Conservation (phyloP, 306 rosid genomes). For the Casuarina cunninghamiana region DNA sequence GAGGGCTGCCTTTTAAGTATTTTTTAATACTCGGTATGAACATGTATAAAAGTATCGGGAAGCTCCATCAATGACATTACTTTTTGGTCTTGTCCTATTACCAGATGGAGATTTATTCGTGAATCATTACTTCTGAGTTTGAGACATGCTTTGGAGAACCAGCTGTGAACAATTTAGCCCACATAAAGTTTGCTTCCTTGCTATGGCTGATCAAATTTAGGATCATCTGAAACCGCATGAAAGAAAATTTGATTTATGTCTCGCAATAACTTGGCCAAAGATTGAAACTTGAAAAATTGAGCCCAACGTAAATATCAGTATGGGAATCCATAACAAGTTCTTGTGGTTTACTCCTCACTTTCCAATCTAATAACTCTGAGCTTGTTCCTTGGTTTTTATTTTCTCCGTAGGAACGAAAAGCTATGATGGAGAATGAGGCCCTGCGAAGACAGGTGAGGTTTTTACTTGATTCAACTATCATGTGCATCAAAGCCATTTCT, state of each 20-base stretch:
- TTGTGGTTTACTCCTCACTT: background rate
- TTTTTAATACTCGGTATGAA: background rate
- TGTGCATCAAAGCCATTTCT: background rate
- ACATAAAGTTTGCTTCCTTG: background rate
- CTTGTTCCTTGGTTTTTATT: background rate
- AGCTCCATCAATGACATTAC: background rate
- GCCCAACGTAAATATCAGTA: background rate
- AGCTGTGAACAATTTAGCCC: background rate
- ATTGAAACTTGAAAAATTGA: background rate
- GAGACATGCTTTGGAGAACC: background rate
- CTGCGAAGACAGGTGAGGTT: slow-evolving; percentile 50
- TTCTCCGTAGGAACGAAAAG: slow-evolving; percentile 52
- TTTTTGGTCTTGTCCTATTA: background rate
- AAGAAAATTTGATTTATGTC: background rate
- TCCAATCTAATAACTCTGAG: background rate
- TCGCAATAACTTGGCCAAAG: background rate
- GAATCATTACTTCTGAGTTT: background rate
- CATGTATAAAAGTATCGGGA: background rate
- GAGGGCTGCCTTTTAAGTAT: background rate
- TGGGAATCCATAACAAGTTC: background rate
- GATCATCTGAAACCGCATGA: background rate
- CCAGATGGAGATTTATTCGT: background rate
- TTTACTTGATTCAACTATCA: background rate
- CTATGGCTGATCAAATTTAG: background rate
- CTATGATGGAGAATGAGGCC: slow-evolving; percentile 54